Conservation (phyloP, 192 early-diverging fungal species). For the Coemansia sp. region DNA sequence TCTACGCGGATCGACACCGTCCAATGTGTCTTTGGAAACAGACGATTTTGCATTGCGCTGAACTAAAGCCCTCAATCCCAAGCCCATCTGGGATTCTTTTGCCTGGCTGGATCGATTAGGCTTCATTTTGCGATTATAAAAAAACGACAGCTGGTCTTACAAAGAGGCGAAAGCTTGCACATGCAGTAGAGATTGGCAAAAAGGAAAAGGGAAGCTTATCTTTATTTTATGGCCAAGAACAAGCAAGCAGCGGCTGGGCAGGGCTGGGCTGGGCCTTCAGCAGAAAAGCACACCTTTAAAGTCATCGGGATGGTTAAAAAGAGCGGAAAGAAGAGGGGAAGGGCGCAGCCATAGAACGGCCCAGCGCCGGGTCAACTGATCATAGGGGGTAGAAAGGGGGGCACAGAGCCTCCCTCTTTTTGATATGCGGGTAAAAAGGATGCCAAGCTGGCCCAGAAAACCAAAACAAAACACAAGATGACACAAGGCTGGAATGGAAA, state of each 20-base stretch:
- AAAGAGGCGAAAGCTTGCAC: too few relatives aligned
- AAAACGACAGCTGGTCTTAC: too few relatives aligned
- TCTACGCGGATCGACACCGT: constrained; percentile 38
- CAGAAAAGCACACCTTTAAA: constrained; percentile 4
- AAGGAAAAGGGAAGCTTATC: too few relatives aligned
- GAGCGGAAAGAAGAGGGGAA: background rate
- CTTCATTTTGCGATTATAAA: too few relatives aligned
- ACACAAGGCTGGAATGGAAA: constrained; percentile 7
- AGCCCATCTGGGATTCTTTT: too few relatives aligned
- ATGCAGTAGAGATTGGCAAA: too few relatives aligned
- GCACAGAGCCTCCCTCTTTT: background rate
- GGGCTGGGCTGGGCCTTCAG: constrained; percentile 4
- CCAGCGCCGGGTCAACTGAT: constrained; percentile 15
- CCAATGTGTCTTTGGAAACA: constrained; percentile 40
- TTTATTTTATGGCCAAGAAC: too few relatives aligned
- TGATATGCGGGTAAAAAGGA: constrained; percentile 6
- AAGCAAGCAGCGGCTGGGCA: background rate
- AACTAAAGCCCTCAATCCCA: too few relatives aligned
- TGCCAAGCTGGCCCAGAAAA: constrained; percentile 6
- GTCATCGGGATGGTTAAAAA: background rate
- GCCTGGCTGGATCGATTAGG: background rate
- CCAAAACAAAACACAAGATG: constrained; percentile 6
- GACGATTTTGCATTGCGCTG: constrained; percentile 25
- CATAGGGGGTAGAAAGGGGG: constrained; percentile 4
- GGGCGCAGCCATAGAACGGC: constrained; percentile 11